phyloP scores from a whole-genome alignment of 1,284 basidiomycete species.

The Lentinula novae-zelandiae region DNA sequence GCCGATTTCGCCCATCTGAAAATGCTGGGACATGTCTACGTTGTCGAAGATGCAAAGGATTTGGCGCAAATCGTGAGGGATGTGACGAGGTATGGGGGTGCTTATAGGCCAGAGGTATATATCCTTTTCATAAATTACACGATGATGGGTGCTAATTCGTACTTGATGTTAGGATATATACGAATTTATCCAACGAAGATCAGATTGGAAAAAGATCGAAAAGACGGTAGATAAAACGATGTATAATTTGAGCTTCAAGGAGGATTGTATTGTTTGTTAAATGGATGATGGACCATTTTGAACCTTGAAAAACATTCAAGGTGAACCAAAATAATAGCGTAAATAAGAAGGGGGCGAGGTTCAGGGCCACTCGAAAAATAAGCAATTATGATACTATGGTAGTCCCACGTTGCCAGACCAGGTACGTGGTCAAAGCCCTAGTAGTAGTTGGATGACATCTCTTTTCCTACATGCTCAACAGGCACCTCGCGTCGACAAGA shows the following conservation, averaged over 20 bases:
- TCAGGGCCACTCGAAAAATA: too few relatives aligned
- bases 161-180: constrained; percentile 68
- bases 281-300: not conserved
- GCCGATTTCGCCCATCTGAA: constrained; percentile 91
- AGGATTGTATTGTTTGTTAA: constrained; percentile 69
- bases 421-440: too few relatives aligned
- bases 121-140: constrained; percentile 15
- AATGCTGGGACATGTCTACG: constrained; percentile 95
- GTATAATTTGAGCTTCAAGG: constrained; percentile 91
- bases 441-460: too few relatives aligned
- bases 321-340: too few relatives aligned
- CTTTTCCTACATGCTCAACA: too few relatives aligned
- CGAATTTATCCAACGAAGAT: constrained; percentile 88
- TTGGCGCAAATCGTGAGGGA: constrained; percentile 93
- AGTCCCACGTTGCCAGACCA: too few relatives aligned
- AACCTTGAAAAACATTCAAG: too few relatives aligned
- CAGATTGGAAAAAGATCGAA: constrained; percentile 97
- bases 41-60: constrained; percentile 90
- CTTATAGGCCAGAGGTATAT: constrained; percentile 84
- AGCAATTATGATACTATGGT: too few relatives aligned
- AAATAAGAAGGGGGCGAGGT: not conserved
- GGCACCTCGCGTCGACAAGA: too few relatives aligned
- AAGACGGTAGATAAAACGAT: constrained; percentile 93
- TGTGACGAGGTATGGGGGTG: constrained; percentile 90
- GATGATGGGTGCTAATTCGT: not conserved